Evolutionary conservation across 331 rosid genomes (phyloP).

Genomic region (Rosa hybrid): DNA sequence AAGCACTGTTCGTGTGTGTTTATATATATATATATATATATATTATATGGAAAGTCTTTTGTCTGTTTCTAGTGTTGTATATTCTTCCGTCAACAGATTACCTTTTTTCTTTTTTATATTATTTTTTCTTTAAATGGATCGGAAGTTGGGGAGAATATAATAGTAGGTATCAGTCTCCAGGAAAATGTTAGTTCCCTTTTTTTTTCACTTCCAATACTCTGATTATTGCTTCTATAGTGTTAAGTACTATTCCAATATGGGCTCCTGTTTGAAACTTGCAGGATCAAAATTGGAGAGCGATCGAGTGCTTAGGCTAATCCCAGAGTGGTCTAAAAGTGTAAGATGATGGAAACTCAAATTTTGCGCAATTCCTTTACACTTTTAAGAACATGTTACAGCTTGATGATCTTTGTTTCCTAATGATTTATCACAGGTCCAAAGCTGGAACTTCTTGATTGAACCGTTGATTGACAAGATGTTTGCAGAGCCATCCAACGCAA

Average conservation of each 20-base stretch:
- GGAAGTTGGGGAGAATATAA: not conserved
- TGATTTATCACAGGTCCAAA: conserved; percentile 60
- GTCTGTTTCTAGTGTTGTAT: not conserved
- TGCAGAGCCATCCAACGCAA: conserved; percentile 86
- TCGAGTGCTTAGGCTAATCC: conserved; percentile 68
- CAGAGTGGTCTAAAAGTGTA: conserved; percentile 94
- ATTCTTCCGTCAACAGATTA: not conserved
- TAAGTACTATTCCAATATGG: conserved; percentile 17
- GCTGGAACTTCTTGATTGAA: conserved; percentile 71
- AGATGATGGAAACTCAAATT: conserved; percentile 29
- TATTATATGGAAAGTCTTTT: not conserved
- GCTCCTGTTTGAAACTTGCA: conserved; percentile 34
- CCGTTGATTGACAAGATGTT: conserved; percentile 87
- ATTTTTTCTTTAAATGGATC: not conserved
- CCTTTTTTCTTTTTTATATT: not conserved
- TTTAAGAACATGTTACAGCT: conserved; percentile 12
- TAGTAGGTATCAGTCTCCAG: not conserved
- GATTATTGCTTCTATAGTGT: not conserved
- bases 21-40: too few species aligned
- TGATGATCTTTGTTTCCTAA: conserved; percentile 13
- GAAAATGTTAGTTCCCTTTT: not conserved
- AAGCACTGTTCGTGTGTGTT: not conserved
- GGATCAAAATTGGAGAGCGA: conserved; percentile 71
- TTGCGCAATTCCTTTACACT: not conserved
- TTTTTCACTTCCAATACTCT: not conserved